Conservation (phyloP, 2,329 filamentous ascomycete species). For the Paecilomyces sp. region DNA sequence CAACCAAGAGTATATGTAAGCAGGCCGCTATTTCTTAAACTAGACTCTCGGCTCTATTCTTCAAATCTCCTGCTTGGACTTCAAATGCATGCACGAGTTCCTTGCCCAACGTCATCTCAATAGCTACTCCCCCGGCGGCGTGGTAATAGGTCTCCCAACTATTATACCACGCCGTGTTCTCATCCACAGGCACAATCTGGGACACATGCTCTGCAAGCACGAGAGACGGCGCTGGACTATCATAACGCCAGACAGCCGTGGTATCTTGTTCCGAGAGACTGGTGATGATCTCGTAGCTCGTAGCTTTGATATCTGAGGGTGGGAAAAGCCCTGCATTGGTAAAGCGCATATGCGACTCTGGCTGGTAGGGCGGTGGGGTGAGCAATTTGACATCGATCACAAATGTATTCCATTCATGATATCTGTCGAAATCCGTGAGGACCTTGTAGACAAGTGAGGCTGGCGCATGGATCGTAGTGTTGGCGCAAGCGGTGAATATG, state of each 20-base stretch:
- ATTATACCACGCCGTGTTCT: not conserved
- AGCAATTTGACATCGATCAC: conserved; percentile 1
- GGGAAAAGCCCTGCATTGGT: not conserved
- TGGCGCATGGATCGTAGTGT: not conserved
- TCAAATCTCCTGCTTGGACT: conserved; percentile 1
- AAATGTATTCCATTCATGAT: conserved; percentile 2
- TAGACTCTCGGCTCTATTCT: conserved; percentile 1
- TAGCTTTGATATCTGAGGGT: not conserved
- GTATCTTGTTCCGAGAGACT: not conserved
- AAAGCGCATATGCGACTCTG: conserved; percentile 1
- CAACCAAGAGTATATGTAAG: not conserved
- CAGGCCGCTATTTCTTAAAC: not conserved
- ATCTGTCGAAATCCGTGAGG: conserved; percentile 1
- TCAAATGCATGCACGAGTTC: not conserved
- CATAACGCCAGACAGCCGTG: conserved; percentile 1
- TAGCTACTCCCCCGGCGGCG: not conserved
- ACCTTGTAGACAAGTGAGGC: not conserved
- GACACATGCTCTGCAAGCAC: conserved; percentile 2
- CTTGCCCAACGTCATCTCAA: not conserved
- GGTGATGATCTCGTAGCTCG: conserved; percentile 1
- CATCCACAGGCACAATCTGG: not conserved
- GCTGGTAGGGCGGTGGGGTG: not conserved
- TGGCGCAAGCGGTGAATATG: conserved; percentile 1
- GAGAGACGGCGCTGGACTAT: not conserved
- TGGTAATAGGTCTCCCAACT: conserved; percentile 3